These are phyloP conservation scores for Colletotrichum tamarilloi DNA, from an alignment of 2,329 filamentous ascomycete genomes.

Conservation along the genomic window DNA sequence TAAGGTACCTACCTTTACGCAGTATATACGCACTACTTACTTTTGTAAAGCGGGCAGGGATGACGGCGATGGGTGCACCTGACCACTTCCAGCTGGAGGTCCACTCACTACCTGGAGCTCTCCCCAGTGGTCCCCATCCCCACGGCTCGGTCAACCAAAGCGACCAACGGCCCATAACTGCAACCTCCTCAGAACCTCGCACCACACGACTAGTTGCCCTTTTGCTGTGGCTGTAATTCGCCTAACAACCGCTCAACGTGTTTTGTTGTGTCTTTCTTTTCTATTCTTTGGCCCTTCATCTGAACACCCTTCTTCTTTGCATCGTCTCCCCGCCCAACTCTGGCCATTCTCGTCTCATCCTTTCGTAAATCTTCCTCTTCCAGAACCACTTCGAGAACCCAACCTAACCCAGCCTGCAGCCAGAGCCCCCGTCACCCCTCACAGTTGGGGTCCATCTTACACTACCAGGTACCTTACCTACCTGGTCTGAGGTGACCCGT, in stretches of 20 bases:
- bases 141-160: conserved; percentile 33
- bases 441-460: background rate
- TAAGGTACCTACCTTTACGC: too few species aligned
- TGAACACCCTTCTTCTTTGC: background rate
- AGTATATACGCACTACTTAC: too few species aligned
- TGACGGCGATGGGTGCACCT: background rate
- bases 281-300: background rate
- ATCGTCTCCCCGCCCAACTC: background rate
- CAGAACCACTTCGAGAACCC: background rate
- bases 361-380: background rate
- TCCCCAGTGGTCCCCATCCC: conserved; percentile 2
- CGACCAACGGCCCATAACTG: conserved; percentile 5
- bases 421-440: conserved; percentile 13
- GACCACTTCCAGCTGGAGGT: conserved; percentile 13
- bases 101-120: background rate
- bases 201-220: conserved; percentile 31
- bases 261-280: background rate
- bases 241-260: background rate
- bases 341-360: background rate
- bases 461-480: too few species aligned
- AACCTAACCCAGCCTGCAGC: background rate
- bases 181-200: background rate
- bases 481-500: background rate
- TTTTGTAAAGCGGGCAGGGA: background rate
- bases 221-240: background rate